phyloP scores from a whole-genome alignment of 2,329 filamentous ascomycete genomes.

The Penicillium sp. region DNA sequence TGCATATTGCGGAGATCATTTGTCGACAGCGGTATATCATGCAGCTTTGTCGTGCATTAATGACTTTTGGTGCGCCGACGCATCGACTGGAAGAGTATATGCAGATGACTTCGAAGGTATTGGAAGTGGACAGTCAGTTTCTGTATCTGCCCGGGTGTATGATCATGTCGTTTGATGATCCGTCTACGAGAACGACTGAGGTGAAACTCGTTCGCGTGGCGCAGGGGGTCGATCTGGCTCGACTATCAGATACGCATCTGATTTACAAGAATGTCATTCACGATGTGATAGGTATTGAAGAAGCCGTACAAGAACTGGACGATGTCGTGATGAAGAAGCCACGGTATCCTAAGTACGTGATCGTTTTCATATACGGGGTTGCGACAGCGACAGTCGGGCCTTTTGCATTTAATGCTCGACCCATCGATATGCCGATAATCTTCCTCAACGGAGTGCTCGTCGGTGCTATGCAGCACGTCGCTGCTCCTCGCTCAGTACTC shows the following conservation, averaged over 20 bases:
- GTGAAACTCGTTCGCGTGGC: conserved; percentile 46
- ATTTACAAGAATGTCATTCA: conserved; percentile 53
- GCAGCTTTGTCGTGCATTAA: conserved; percentile 80
- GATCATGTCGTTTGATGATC: conserved; percentile 63
- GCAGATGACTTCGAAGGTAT: conserved; percentile 80
- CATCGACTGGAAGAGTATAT: conserved; percentile 89
- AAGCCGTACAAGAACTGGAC: conserved; percentile 46
- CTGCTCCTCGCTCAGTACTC: conserved; percentile 74
- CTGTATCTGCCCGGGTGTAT: conserved; percentile 73
- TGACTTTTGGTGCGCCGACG: conserved; percentile 90
- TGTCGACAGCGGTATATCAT: conserved; percentile 81
- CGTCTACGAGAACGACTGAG: conserved; percentile 48
- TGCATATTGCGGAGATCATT: conserved; percentile 69
- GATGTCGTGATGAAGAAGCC: conserved; percentile 61
- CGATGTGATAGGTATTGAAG: conserved; percentile 48
- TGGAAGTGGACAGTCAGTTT: conserved; percentile 87
- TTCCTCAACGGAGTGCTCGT: conserved; percentile 75
- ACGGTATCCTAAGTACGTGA: conserved; percentile 56
- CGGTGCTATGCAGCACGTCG: conserved; percentile 73
- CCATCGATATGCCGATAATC: conserved; percentile 76
- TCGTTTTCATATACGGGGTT: conserved; percentile 73
- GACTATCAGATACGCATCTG: conserved; percentile 47
- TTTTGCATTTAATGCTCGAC: conserved; percentile 75
- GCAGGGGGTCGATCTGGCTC: conserved; percentile 48
- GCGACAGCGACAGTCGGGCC: conserved; percentile 76